Percentiles rank a stretch among this genome's conserved stretches.
Evolutionary conservation across 2,329 filamentous ascomycete species (phyloP).

Genomic region (Neurospora sp.): DNA sequence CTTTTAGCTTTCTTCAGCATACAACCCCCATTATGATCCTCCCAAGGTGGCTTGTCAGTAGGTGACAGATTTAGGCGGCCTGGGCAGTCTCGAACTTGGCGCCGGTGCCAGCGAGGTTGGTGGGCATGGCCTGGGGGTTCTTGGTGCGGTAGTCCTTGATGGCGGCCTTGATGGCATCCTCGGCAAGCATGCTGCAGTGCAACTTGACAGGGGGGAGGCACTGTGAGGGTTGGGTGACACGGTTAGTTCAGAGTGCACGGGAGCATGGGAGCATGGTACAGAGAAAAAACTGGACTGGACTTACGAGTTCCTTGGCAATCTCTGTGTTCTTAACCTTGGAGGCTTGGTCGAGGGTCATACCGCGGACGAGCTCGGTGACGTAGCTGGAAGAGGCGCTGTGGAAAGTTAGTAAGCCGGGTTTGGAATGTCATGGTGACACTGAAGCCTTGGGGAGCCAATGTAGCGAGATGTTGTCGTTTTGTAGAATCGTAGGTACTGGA

Average conservation of each 20-base stretch:
- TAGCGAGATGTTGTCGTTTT: background rate
- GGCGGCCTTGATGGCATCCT: conserved; percentile 82
- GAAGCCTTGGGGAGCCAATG: background rate
- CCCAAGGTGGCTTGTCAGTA: background rate
- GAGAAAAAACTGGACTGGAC: conserved; percentile 67
- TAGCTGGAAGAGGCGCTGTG: conserved; percentile 72
- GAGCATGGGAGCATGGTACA: conserved; percentile 34
- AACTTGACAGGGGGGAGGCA: conserved; percentile 70
- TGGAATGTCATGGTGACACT: background rate
- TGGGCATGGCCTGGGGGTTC: conserved; percentile 66
- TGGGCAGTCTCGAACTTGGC: conserved; percentile 39
- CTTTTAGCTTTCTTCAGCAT: background rate
- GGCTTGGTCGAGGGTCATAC: conserved; percentile 94
- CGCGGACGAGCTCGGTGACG: conserved; percentile 84
- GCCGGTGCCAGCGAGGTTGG: conserved; percentile 67
- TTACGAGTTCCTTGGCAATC: conserved; percentile 80
- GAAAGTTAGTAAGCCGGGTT: conserved; percentile 2
- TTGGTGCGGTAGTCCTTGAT: conserved; percentile 88
- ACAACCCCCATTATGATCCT: background rate
- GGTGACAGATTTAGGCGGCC: background rate
- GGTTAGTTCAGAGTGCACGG: conserved; percentile 56
- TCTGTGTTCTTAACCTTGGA: conserved; percentile 91
- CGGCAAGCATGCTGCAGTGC: conserved; percentile 86
- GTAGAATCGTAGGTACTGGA: background rate
- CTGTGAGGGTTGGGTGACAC: conserved; percentile 60